Base-by-base conservation (phyloP, 164 flowering plant genomes). In the Saururus chinensis region DNA sequence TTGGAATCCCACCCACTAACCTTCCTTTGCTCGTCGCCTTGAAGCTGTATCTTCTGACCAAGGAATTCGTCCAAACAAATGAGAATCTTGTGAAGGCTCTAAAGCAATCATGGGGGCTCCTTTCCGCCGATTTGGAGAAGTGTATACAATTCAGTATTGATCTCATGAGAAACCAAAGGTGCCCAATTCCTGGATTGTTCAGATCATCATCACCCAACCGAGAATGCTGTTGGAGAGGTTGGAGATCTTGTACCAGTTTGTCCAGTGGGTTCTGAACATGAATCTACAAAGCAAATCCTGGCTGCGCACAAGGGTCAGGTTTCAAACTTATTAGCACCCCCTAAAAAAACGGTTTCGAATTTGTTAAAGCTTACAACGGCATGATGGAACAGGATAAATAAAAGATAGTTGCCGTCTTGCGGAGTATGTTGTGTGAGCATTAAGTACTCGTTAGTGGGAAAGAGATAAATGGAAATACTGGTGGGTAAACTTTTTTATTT, bases 141-240 rank as follows among this genome's bases (percentile, higher is more conserved):
- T 12, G 7, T 17, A 51, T 58, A 19, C 21, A 1, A 20, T 42
- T 57, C 30, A 65, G 51, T 40, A 30, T 65, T 20, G 16, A 19
- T 21, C 30, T 52, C 41, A 23, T 61, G 56, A 22, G 23, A 17
- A 19, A 61, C 16, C 56, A 51, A 20, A 37, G 10, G 56, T 61
- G 11, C 53, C 21, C 9, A 40, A 49, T 0, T 49, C 54, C 0
- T 7, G 40, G 11, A 61, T 61, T 51, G 51, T 55, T 12, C 21
- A 13, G 51, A 9, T 61, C 35, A 49, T 61, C n/a, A 49, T 49
- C 13, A 40, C 40, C 53, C 56, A 51, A 13, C 55, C 64, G 25
- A 51, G 54, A 61, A 11, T 17, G 19, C 21, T 61, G 54, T 19
- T 23, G 35, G 19, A 20, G 54, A 51, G 51, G 25, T 2, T 14